Percentiles rank a stretch among this genome's conserved stretches.
phyloP scores from a whole-genome alignment of 2,329 filamentous ascomycete species.

The Ceratocystis harringtonii region DNA sequence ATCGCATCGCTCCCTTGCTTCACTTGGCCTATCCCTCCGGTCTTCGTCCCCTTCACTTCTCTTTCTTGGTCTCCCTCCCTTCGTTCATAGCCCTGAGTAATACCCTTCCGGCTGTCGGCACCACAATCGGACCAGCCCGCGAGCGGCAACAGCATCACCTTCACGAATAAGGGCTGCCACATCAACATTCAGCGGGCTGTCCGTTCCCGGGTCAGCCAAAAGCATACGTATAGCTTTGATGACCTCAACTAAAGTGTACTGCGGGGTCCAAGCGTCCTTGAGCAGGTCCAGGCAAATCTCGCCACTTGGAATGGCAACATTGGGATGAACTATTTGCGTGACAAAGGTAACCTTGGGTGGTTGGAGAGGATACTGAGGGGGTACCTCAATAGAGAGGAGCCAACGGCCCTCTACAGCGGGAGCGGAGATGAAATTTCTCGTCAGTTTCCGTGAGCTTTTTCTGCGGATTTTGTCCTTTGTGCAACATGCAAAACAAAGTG shows the following conservation, averaged over 20 bases:
- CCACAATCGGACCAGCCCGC: slow-evolving; percentile 58
- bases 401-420: slow-evolving; percentile 50
- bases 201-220: slow-evolving; percentile 49
- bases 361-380: slow-evolving; percentile 59
- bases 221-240: slow-evolving; percentile 59
- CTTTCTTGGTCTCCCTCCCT: neutral
- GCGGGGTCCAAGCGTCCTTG: slow-evolving; percentile 64
- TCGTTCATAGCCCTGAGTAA: slow-evolving; percentile 16
- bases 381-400: slow-evolving; percentile 65
- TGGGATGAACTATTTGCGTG: slow-evolving; percentile 78
- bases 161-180: slow-evolving; percentile 53
- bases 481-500: neutral
- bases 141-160: slow-evolving; percentile 53
- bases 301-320: slow-evolving; percentile 54
- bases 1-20: neutral
- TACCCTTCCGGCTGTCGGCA: slow-evolving; percentile 26
- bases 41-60: neutral
- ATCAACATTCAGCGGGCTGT: slow-evolving; percentile 67
- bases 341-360: slow-evolving; percentile 67
- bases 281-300: slow-evolving; percentile 92
- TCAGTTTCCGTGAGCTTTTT: neutral
- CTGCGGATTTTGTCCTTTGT: neutral
- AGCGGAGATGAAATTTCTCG: neutral
- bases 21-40: neutral
- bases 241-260: slow-evolving; percentile 65